A percentile compares a stretch with the other conserved stretches of the same genome.
phyloP scores from a whole-genome alignment of 305 asterid genomes.

The Solanum hybrid region DNA sequence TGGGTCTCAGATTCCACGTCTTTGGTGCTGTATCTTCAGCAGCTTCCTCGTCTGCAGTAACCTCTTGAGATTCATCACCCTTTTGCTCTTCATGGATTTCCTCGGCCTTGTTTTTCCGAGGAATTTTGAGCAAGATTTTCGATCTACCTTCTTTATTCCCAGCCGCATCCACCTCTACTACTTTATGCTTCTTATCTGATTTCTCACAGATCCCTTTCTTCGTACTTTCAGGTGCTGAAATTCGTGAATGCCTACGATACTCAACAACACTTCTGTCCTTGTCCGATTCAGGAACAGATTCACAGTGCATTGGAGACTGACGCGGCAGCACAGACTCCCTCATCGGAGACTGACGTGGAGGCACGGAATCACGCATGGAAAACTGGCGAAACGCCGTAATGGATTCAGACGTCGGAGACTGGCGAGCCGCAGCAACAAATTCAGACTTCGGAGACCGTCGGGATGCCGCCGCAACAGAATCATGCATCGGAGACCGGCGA shows the following conservation, averaged over 20 bases:
- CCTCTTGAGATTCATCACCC: constrained; percentile 17
- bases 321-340: constrained; percentile 17
- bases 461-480: neutral
- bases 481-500: neutral
- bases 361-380: constrained; percentile 8
- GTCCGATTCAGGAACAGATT: constrained; percentile 15
- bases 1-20: constrained; percentile 84
- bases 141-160: constrained; percentile 25
- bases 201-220: constrained; percentile 20
- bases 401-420: constrained; percentile 22
- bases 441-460: neutral
- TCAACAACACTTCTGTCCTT: neutral
- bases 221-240: constrained; percentile 9
- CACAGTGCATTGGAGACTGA: constrained; percentile 8
- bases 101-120: constrained; percentile 1
- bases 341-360: constrained; percentile 23
- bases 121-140: constrained; percentile 31
- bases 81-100: constrained; percentile 10
- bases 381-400: constrained; percentile 14
- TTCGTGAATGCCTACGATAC: constrained; percentile 1
- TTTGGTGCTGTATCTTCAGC: constrained; percentile 34
- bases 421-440: neutral
- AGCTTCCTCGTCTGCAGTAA: constrained; percentile 18
- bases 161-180: constrained; percentile 16
- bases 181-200: constrained; percentile 28